These are phyloP conservation scores for Stachybotrys chlorohalonatus DNA, from an alignment of 2,329 filamentous ascomycete genomes.

Conservation along the genomic window DNA sequence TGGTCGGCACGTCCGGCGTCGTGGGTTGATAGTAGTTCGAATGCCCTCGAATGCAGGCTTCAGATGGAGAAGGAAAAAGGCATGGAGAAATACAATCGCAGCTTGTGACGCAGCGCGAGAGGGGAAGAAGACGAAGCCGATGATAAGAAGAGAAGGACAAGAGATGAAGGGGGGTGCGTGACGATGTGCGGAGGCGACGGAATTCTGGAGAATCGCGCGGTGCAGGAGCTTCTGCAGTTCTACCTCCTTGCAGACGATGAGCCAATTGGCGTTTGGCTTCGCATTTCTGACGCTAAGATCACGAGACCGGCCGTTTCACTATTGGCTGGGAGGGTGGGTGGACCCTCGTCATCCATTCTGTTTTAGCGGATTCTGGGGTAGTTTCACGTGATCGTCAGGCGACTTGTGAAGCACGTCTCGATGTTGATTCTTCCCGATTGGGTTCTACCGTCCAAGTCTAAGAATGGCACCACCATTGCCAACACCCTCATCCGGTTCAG, in stretches of 20 bases:
- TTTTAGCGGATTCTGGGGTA: slow-evolving; percentile 3
- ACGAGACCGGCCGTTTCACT: background rate
- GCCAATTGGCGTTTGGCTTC: background rate
- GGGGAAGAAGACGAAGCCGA: slow-evolving; percentile 1
- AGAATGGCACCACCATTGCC: background rate
- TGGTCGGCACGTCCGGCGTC: no score
- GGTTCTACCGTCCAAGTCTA: background rate
- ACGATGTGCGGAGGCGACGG: background rate
- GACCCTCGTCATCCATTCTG: background rate
- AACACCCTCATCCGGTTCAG: background rate
- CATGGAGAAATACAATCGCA: background rate
- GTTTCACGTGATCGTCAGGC: slow-evolving; percentile 3
- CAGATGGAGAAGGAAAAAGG: background rate
- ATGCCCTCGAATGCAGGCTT: background rate
- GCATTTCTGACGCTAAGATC: background rate
- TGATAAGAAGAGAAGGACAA: background rate
- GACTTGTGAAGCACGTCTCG: background rate
- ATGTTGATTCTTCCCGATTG: background rate
- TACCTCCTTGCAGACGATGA: background rate
- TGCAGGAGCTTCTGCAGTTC: background rate
- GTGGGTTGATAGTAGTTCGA: background rate
- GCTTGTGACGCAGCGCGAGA: slow-evolving; percentile 17
- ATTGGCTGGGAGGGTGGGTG: background rate
- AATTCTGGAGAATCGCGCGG: background rate
- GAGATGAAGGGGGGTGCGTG: background rate